phyloP scores from a whole-genome alignment of 2,329 filamentous ascomycete species.

The Truncatella angustata region DNA sequence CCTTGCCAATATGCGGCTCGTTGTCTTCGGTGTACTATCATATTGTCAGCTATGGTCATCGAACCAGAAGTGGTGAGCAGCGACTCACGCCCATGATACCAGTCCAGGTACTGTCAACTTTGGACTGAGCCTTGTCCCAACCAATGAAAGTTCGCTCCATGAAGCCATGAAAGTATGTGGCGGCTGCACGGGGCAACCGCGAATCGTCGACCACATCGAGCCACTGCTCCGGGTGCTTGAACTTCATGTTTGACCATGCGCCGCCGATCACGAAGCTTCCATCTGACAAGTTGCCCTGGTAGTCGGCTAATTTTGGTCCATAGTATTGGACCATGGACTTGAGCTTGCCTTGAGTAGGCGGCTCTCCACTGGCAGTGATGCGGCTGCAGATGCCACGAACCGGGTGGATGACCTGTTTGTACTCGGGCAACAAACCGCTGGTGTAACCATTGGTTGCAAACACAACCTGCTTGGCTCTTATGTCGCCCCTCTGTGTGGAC shows the following conservation, averaged over 20 bases:
- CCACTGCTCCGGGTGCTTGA: conserved; percentile 34
- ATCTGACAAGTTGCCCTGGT: conserved; percentile 38
- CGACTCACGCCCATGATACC: conserved; percentile 25
- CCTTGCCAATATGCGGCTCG: conserved; percentile 29
- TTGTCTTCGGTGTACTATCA: background rate
- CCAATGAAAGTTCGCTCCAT: conserved; percentile 45
- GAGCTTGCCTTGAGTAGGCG: conserved; percentile 11
- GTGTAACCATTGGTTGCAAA: conserved; percentile 13
- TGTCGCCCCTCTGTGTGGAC: background rate
- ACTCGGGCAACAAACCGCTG: conserved; percentile 9
- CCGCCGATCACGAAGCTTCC: conserved; percentile 44
- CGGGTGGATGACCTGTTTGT: conserved; percentile 5
- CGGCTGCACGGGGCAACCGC: conserved; percentile 35
- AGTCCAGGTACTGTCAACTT: conserved; percentile 38
- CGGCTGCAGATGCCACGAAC: conserved; percentile 15
- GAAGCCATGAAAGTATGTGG: conserved; percentile 40
- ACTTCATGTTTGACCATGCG: conserved; percentile 30
- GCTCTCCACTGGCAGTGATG: conserved; percentile 10
- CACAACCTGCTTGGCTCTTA: conserved; percentile 6
- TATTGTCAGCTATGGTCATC: background rate
- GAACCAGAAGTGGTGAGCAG: background rate
- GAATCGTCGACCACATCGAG: conserved; percentile 42
- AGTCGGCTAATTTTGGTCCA: conserved; percentile 23
- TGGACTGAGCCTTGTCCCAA: conserved; percentile 41
- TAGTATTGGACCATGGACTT: conserved; percentile 20